Evolutionary conservation across 108 stramenopile genomes (phyloP).

Genomic region (Skeletonema potamos): DNA sequence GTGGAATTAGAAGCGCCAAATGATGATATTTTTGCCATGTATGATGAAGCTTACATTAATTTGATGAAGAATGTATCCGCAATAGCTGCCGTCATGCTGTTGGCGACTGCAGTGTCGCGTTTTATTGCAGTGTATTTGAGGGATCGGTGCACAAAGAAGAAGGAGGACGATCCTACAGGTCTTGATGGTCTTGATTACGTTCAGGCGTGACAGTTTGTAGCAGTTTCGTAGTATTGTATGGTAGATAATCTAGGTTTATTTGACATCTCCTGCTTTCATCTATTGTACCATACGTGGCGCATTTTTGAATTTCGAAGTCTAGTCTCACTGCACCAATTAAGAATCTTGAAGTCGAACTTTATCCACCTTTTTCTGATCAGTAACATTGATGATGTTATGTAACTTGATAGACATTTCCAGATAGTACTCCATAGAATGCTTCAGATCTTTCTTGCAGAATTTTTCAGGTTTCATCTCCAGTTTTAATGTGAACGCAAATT

Average conservation of each 20-base stretch:
- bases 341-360: constrained; percentile 33
- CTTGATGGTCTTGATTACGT: constrained; percentile 7
- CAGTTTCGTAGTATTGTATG: background rate
- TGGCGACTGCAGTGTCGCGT: constrained; percentile 27
- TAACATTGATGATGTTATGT: constrained; percentile 35
- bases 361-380: constrained; percentile 22
- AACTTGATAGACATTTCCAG: constrained; percentile 43
- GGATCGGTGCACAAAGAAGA: constrained; percentile 12
- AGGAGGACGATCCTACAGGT: constrained; percentile 6
- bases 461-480: constrained; percentile 18
- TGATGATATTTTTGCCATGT: constrained; percentile 8
- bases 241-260: background rate
- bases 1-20: constrained; percentile 24
- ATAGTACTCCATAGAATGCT: constrained; percentile 39
- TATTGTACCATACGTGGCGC: too few relatives aligned
- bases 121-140: constrained; percentile 26
- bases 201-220: background rate
- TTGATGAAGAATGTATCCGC: constrained; percentile 34
- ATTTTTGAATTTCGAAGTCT: background rate
- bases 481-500: constrained; percentile 17
- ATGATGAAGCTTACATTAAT: constrained; percentile 27
- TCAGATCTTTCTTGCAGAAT: constrained; percentile 21
- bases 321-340: background rate
- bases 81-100: constrained; percentile 12
- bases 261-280: too few relatives aligned